Conservation (phyloP, 2,329 filamentous ascomycete genomes). For the Aureobasidium sp. region DNA sequence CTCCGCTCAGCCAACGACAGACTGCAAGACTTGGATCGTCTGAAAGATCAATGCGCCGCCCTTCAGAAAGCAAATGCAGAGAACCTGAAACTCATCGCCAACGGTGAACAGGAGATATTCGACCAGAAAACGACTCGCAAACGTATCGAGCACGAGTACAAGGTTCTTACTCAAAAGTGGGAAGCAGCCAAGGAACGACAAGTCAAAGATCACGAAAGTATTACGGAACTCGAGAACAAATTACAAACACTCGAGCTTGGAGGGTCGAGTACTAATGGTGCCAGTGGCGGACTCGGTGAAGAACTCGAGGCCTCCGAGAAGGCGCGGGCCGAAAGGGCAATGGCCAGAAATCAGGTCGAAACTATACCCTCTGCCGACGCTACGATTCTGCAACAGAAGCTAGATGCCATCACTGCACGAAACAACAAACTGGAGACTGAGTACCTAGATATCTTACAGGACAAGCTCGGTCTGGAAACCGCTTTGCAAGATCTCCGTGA, state of each 20-base stretch:
- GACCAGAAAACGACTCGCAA: conserved; percentile 43
- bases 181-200: conserved; percentile 43
- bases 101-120: conserved; percentile 46
- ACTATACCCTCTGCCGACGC: conserved; percentile 17
- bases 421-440: conserved; percentile 33
- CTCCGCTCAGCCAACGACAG: conserved; percentile 39
- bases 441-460: conserved; percentile 37
- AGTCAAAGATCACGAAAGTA: conserved; percentile 41
- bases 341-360: conserved; percentile 5
- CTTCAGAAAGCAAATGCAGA: conserved; percentile 47
- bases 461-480: conserved; percentile 26
- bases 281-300: conserved; percentile 32
- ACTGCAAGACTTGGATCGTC: conserved; percentile 37
- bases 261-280: conserved; percentile 16
- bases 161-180: conserved; percentile 40
- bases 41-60: conserved; percentile 38
- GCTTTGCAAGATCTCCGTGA: conserved; percentile 33
- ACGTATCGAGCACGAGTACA: conserved; percentile 42
- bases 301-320: conserved; percentile 33
- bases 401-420: conserved; percentile 32
- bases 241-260: conserved; percentile 37
- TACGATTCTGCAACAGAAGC: conserved; percentile 34
- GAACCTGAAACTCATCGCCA: conserved; percentile 43
- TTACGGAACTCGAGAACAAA: conserved; percentile 40
- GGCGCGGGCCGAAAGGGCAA: conserved; percentile 18